Conservation (phyloP, 1,284 basidiomycete species). For the Pseudomicrostroma phylloplanum region DNA sequence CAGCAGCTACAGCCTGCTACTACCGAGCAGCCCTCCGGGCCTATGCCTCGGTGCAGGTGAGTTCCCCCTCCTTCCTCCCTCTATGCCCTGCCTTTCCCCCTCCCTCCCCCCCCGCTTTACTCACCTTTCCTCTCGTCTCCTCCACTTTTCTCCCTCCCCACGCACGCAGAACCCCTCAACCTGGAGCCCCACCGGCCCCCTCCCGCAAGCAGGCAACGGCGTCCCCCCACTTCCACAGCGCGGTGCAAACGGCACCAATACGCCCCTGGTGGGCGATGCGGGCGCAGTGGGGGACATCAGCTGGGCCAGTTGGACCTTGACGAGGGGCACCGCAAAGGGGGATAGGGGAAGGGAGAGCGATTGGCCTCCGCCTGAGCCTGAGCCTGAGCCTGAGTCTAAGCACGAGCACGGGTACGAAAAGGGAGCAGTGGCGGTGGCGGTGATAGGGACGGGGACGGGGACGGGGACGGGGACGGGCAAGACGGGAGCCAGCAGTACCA, state of each 20-base stretch:
- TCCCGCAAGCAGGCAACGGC: not conserved
- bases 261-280: not conserved
- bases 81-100: not conserved
- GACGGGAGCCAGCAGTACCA: too few relatives aligned
- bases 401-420: too few relatives aligned
- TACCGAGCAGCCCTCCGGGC: constrained; percentile 21
- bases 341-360: not conserved
- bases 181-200: not conserved
- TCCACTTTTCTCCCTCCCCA: too few relatives aligned
- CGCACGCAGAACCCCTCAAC: not conserved
- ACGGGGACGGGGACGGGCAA: too few relatives aligned
- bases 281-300: not conserved
- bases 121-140: not conserved
- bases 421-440: too few relatives aligned
- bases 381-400: too few relatives aligned
- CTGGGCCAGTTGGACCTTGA: not conserved
- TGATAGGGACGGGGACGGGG: too few relatives aligned
- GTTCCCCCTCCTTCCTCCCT: not conserved
- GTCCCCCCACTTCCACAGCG: not conserved
- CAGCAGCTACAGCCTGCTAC: constrained; percentile 27
- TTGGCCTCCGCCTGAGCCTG: not conserved
- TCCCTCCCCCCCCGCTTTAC: not conserved
- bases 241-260: not conserved
- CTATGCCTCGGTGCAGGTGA: not conserved
- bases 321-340: not conserved